These are phyloP conservation scores for Penicillium sp. DNA, from an alignment of 2,329 filamentous ascomycete genomes.

Conservation along the genomic window DNA sequence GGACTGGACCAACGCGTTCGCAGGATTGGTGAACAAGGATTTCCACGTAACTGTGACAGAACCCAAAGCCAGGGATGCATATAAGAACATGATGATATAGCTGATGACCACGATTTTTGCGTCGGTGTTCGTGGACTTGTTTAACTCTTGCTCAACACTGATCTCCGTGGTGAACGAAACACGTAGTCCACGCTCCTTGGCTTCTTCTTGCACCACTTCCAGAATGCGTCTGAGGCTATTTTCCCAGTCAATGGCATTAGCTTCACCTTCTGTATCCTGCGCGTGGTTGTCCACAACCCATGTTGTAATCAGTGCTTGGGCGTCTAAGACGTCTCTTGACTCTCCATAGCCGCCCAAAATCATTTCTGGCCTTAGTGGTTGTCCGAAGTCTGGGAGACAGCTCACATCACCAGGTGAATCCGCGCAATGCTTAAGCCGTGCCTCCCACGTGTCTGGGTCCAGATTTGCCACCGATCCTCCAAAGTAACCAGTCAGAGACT, in stretches of 20 bases:
- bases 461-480: conserved; percentile 56
- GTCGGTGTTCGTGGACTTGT: conserved; percentile 96
- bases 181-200: conserved; percentile 64
- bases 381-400: conserved; percentile 79
- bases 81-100: conserved; percentile 98
- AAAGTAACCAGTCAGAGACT: conserved; percentile 84
- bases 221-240: conserved; percentile 64
- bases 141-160: conserved; percentile 87
- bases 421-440: conserved; percentile 63
- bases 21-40: conserved; percentile 71
- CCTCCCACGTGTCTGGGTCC: conserved; percentile 60
- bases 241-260: conserved; percentile 82
- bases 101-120: conserved; percentile 93
- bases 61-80: conserved; percentile 83
- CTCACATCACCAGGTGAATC: conserved; percentile 61
- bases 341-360: conserved; percentile 72
- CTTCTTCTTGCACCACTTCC: conserved; percentile 70
- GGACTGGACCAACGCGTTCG: conserved; percentile 79
- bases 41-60: conserved; percentile 72
- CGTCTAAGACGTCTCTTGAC: conserved; percentile 56
- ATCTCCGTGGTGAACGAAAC: conserved; percentile 93
- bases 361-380: conserved; percentile 76
- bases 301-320: conserved; percentile 73
- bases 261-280: conserved; percentile 62
- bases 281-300: conserved; percentile 88